Evolutionary conservation across 768 basidiomycete species (phyloP).

Genomic region (Epithele typhae): DNA sequence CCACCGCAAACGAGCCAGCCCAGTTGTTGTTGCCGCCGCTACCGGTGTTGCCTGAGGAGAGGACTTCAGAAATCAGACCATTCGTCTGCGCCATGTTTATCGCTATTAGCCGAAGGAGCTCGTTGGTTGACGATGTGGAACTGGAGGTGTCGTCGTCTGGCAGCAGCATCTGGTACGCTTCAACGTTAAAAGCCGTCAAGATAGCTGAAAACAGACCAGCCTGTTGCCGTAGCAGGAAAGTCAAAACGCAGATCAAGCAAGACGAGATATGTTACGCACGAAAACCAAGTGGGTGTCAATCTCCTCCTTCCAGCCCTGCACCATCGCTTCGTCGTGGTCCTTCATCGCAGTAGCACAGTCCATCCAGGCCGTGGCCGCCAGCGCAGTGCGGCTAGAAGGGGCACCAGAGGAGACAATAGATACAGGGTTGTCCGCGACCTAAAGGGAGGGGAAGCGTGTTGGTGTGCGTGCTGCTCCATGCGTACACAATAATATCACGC

Average conservation of each 20-base stretch:
- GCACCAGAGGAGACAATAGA: too few relatives aligned
- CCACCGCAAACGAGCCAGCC: background rate
- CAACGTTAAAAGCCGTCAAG: constrained; percentile 12
- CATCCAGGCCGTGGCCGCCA: constrained; percentile 7
- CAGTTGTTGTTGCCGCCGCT: background rate
- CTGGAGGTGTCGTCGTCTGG: background rate
- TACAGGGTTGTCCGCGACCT: too few relatives aligned
- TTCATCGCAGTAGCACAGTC: constrained; percentile 14
- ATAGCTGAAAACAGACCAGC: constrained; percentile 14
- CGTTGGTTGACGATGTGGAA: background rate
- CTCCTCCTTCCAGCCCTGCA: constrained; percentile 20
- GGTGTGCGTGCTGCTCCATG: too few relatives aligned
- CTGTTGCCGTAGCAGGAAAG: background rate
- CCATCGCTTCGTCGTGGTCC: constrained; percentile 12
- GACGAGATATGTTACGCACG: constrained; percentile 10
- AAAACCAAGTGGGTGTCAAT: constrained; percentile 21
- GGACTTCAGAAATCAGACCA: background rate
- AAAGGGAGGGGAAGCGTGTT: too few relatives aligned
- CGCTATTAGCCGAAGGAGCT: background rate
- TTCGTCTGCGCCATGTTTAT: constrained; percentile 1
- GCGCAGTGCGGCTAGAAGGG: background rate
- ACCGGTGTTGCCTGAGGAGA: background rate
- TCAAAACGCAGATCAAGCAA: background rate
- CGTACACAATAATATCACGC: too few relatives aligned
- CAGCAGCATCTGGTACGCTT: constrained; percentile 4